Evolutionary conservation across 495 filamentous ascomycete genomes (phyloP).

Genomic region (Beverwykella pulmonaria): DNA sequence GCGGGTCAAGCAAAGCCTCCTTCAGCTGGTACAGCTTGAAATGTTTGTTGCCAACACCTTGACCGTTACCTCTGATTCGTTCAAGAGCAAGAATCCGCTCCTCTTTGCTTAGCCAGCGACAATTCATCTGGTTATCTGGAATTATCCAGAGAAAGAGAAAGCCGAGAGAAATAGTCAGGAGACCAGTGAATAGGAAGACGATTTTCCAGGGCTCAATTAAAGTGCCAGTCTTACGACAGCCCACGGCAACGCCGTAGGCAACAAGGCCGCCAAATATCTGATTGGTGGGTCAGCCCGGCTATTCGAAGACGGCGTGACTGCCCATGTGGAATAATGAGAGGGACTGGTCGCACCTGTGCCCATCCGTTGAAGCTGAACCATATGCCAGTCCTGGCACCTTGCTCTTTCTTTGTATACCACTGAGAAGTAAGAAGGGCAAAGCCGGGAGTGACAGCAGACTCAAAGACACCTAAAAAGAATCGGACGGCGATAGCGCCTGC

Average conservation of each 20-base stretch:
- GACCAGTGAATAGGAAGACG: slow-evolving; percentile 66
- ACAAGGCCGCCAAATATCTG: slow-evolving; percentile 62
- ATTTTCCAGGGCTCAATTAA: slow-evolving; percentile 67
- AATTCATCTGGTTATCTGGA: slow-evolving; percentile 71
- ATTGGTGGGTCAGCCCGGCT: neutral
- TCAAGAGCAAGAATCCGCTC: slow-evolving; percentile 57
- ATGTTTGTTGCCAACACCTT: slow-evolving; percentile 49
- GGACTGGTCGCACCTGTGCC: slow-evolving; percentile 41
- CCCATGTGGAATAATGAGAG: slow-evolving; percentile 27
- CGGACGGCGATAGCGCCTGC: slow-evolving; percentile 49
- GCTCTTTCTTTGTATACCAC: slow-evolving; percentile 56
- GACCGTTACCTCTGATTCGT: slow-evolving; percentile 45
- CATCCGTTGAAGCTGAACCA: slow-evolving; percentile 58
- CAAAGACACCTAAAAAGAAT: slow-evolving; percentile 56
- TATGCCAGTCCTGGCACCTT: slow-evolving; percentile 51
- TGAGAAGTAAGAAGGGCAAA: slow-evolving; percentile 56
- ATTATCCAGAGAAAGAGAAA: slow-evolving; percentile 63
- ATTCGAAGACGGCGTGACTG: neutral
- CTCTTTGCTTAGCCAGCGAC: slow-evolving; percentile 64
- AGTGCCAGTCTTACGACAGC: slow-evolving; percentile 56
- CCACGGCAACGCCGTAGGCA: slow-evolving; percentile 66
- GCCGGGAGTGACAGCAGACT: slow-evolving; percentile 53
- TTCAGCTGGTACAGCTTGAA: slow-evolving; percentile 47
- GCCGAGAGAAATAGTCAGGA: slow-evolving; percentile 62
- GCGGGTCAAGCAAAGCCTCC: slow-evolving; percentile 45